These are phyloP conservation scores for Corylus americana DNA, from an alignment of 306 rosid species.

Conservation along the genomic window DNA sequence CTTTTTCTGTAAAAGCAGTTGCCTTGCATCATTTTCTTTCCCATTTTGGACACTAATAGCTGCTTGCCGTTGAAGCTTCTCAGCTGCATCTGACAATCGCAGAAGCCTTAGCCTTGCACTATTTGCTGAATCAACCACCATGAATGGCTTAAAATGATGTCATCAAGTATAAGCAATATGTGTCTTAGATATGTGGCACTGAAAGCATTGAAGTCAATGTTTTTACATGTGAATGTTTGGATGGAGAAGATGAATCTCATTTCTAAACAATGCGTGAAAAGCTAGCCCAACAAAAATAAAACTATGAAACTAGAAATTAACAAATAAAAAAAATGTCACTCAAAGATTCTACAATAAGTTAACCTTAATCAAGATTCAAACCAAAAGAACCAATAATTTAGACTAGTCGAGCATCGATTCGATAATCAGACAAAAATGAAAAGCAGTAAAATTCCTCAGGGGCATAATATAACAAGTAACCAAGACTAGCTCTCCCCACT, in stretches of 20 bases:
- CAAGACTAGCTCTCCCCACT: neutral
- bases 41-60: slow-evolving; percentile 65
- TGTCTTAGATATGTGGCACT: neutral
- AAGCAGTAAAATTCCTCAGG: neutral
- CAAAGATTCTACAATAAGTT: neutral
- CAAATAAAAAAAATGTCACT: neutral
- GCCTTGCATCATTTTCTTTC: slow-evolving; percentile 79
- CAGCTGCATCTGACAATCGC: slow-evolving; percentile 93
- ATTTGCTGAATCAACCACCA: slow-evolving; percentile 57
- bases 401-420: neutral
- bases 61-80: slow-evolving; percentile 82
- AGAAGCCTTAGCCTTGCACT: slow-evolving; percentile 81
- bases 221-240: neutral
- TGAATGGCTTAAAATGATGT: slow-evolving; percentile 18
- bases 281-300: neutral
- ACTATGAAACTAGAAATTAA: neutral
- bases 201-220: neutral
- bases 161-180: neutral
- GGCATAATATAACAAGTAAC: neutral
- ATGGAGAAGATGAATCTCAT: neutral
- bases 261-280: neutral
- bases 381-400: neutral
- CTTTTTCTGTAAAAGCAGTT: slow-evolving; percentile 81
- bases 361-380: neutral
- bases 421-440: neutral